Evolutionary conservation across 352 stramenopile species (phyloP).

Genomic region (Phytophthora cryptogea): DNA sequence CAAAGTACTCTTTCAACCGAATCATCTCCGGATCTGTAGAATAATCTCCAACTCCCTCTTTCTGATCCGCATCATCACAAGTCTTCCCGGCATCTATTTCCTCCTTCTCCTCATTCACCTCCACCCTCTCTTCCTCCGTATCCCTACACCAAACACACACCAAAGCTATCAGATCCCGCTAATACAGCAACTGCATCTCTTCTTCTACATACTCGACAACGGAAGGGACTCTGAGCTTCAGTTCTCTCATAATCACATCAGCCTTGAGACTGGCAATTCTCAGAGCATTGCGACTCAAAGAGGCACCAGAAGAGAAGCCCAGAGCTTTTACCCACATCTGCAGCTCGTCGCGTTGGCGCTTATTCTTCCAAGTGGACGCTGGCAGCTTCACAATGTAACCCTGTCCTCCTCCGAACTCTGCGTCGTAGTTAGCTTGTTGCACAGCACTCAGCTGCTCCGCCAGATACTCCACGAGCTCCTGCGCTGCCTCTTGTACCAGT

Average conservation of each 20-base stretch:
- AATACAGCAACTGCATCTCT: not conserved
- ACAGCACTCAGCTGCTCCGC: constrained; percentile 47
- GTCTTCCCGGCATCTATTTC: constrained; percentile 1
- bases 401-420: constrained; percentile 58
- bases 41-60: constrained; percentile 23
- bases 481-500: constrained; percentile 46
- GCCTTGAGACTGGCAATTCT: constrained; percentile 65
- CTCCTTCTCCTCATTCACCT: not conserved
- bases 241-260: constrained; percentile 57
- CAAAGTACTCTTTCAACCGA: constrained; percentile 56
- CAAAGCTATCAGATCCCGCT: constrained; percentile 7
- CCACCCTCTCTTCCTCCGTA: constrained; percentile 3
- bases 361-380: constrained; percentile 28
- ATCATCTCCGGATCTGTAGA: constrained; percentile 37
- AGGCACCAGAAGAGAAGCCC: constrained; percentile 50
- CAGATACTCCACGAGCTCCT: constrained; percentile 63
- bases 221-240: constrained; percentile 39
- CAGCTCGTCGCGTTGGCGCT: constrained; percentile 29
- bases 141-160: not conserved
- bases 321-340: constrained; percentile 51
- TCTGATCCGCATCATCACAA: constrained; percentile 5
- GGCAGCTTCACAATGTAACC: constrained; percentile 63
- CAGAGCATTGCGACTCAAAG: constrained; percentile 42
- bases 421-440: constrained; percentile 51
- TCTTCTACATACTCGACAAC: constrained; percentile 17